Base-by-base conservation (phyloP, 306 rosid genomes). In the Fragaria iinumae region DNA sequence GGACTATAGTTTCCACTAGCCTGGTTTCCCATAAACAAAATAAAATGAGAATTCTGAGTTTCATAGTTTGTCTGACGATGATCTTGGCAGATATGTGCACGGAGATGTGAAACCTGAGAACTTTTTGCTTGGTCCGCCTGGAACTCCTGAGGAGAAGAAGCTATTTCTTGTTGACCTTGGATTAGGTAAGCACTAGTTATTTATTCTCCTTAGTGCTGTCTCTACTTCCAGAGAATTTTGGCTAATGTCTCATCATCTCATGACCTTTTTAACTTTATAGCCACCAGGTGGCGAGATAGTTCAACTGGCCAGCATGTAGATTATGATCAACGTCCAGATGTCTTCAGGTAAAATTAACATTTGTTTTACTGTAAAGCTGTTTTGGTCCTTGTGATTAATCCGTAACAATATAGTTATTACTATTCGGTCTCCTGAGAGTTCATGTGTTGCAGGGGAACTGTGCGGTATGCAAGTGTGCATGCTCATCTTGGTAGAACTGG, bases 401-500 rank as follows among this genome's bases (percentile, higher is more conserved):
- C 21, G 13, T 21, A 55, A 43, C 16, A 43, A 5, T 36, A 21
- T 41, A 32, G 36, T 55, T 5, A 27, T 73, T 16, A 27, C 48
- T 25, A 5, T 32, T 41, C 44, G 13, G 68, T 43, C 50, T 78
- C 16, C 70, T 65, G 63, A 71, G 36, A 21, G 23, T 81, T 47
- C 25, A 16, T 52, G 18, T 77, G 41, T 56, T 79, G 69, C 80
- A 89, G 98, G 88, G 95, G 93, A 81, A 93, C 98, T 6, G 91
- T 89, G 18, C 88, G 97, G 59, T 89, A 91, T 82, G 98, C 98
- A 64, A 89, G 98, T 88, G 98, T 86, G 43, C 96, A 88, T 85
- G 96, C 98, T 62, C 98, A 93, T 85, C 89, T 93, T 81, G 98
- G 96, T 76, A 90, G 98, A 89, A 91, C 93, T 76, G 87, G 88